These are phyloP conservation scores for Rosa chinensis DNA, from an alignment of 306 rosid genomes.

Conservation along the genomic window DNA sequence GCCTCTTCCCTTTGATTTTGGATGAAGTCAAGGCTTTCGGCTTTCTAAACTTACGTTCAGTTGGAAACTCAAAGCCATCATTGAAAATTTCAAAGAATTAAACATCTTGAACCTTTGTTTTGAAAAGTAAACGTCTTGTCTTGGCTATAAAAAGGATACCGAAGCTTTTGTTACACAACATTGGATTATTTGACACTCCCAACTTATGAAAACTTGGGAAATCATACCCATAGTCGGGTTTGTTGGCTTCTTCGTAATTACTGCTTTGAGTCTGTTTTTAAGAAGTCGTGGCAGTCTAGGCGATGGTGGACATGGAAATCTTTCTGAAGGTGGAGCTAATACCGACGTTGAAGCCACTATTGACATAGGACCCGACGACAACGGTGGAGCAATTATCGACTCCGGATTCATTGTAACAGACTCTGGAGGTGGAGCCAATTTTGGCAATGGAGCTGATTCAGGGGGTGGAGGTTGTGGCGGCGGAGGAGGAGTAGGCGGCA, in stretches of 20 bases:
- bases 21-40: too few relatives aligned
- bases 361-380: too few relatives aligned
- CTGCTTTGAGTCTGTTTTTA: too few relatives aligned
- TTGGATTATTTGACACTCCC: background rate
- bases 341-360: too few relatives aligned
- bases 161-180: background rate
- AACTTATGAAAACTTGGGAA: background rate
- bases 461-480: constrained; percentile 9
- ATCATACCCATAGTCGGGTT: too few relatives aligned
- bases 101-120: background rate
- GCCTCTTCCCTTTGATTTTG: too few relatives aligned
- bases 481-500: constrained; percentile 1
- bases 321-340: too few relatives aligned
- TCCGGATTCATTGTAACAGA: background rate
- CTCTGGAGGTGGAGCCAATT: background rate
- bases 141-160: background rate
- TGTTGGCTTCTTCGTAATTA: too few relatives aligned
- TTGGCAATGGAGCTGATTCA: background rate
- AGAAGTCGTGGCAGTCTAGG: too few relatives aligned
- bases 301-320: too few relatives aligned
- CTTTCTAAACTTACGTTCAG: too few relatives aligned
- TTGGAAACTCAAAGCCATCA: background rate
- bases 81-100: background rate
- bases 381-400: background rate
- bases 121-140: background rate